phyloP scores from a whole-genome alignment of 345 rosid species.

The Arabidopsis thaliana region TAIR10.1 NC_003070.9:17871501-17872000 shows the following conservation, averaged over 20 bases:
- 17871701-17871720: slow-evolving; percentile 79
- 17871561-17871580: slow-evolving; percentile 74
- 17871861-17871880: slow-evolving; percentile 63
- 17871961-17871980: slow-evolving; percentile 75
- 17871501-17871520: slow-evolving; percentile 33
- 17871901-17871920: slow-evolving; percentile 85
- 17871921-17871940: slow-evolving; percentile 74
- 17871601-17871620: slow-evolving; percentile 68
- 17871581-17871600: slow-evolving; percentile 58
- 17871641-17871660: slow-evolving; percentile 43
- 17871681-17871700: slow-evolving; percentile 90
- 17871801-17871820: slow-evolving; percentile 37
- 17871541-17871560: slow-evolving; percentile 90
- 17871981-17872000: slow-evolving; percentile 97
- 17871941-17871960: slow-evolving; percentile 85
- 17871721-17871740: slow-evolving; percentile 85
- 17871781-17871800: slow-evolving; percentile 6
- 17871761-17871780: neutral
- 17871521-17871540: slow-evolving; percentile 75
- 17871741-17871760: slow-evolving; percentile 38
- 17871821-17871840: slow-evolving; percentile 72
- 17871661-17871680: slow-evolving; percentile 62
- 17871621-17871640: slow-evolving; percentile 47
- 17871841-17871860: slow-evolving; percentile 66
- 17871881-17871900: slow-evolving; percentile 95